Evolutionary conservation across 1,284 basidiomycete species (phyloP).

Genomic region (Leccinum cinnamomeum): DNA sequence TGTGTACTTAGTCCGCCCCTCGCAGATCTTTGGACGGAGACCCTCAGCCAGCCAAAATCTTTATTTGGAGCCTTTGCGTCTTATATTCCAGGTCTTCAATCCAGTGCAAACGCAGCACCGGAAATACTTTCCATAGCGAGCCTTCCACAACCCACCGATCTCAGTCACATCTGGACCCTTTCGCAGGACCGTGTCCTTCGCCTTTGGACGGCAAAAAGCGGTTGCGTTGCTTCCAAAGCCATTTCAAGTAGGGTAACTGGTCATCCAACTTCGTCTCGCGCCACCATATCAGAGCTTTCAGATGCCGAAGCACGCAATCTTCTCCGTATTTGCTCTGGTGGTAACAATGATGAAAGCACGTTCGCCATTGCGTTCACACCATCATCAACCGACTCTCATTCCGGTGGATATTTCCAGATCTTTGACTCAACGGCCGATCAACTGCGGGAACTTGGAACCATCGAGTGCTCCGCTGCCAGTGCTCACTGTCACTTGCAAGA

Average conservation of each 20-base stretch:
- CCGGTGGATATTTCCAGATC: constrained; percentile 71
- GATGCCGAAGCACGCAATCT: constrained; percentile 60
- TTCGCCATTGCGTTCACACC: constrained; percentile 65
- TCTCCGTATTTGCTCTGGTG: constrained; percentile 53
- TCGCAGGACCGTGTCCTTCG: constrained; percentile 86
- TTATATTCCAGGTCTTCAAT: constrained; percentile 57
- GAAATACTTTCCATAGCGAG: constrained; percentile 68
- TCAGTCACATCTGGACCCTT: constrained; percentile 76
- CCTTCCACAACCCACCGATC: constrained; percentile 69
- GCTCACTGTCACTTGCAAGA: constrained; percentile 73
- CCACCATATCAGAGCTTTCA: constrained; percentile 47
- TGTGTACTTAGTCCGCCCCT: constrained; percentile 9
- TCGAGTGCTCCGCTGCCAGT: constrained; percentile 59
- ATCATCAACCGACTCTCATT: constrained; percentile 55
- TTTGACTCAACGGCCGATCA: constrained; percentile 54
- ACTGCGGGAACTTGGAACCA: constrained; percentile 52
- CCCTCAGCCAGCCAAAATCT: constrained; percentile 57
- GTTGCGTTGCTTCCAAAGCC: constrained; percentile 62
- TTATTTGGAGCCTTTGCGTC: constrained; percentile 66
- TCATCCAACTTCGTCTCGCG: constrained; percentile 27
- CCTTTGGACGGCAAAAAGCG: constrained; percentile 74
- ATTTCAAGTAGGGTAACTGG: constrained; percentile 37
- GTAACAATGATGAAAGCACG: constrained; percentile 44
- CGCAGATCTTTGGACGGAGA: constrained; percentile 69
- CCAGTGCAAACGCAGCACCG: constrained; percentile 44